Base-by-base conservation (phyloP, 169 alveolate genomes). In the Eimeria tenella region DNA sequence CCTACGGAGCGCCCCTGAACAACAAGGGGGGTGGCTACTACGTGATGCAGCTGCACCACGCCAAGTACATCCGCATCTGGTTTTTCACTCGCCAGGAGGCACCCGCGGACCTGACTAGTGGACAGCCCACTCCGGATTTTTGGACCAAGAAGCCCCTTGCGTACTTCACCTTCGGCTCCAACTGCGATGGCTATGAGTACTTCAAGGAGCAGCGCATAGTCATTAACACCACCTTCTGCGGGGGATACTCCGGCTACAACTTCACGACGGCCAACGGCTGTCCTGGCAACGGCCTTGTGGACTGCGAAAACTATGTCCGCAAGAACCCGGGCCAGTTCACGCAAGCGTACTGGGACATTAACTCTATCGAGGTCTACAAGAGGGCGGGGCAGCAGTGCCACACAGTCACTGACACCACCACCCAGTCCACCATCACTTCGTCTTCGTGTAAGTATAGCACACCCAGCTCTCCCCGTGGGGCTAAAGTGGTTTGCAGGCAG, bases 141-240 rank as follows among this genome's bases (percentile, higher is more conserved):
- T 87, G 93, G 93, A 53, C 53, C 49, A 71, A 89, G 21, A 81
- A 5, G 11, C 94, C 94, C 11, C 49, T 58, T n/a, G 94, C 94
- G 13, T 23, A 53, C 53, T 89, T 73, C 68, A 52, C 94, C 17
- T 52, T 89, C 21, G 58, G 50, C 9, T 8, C 31, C 93, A 53
- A 89, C 55, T 89, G 94, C 71, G 58, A 65, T 8, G 94, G 94
- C 4, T 3, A 3, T 7, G 58, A 31, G 7, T 60, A 31, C 79
- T 89, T 89, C 10, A n/a, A 62, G 42, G 82, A 50, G 53, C 94
- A 89, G 58, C 42, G 94, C 4, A 63, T 74, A 7, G 68, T 89
- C 8, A 71, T 89, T 13, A 89, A 89, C 50, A 71, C 88, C 53
- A 74, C 94, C 0, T 58, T 89, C 25, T 89, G 94, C 58, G 94